Evolutionary conservation across 768 basidiomycete species (phyloP), one percentile per base, ranked within the genome.

Genomic region (Boletus sp.): DNA sequence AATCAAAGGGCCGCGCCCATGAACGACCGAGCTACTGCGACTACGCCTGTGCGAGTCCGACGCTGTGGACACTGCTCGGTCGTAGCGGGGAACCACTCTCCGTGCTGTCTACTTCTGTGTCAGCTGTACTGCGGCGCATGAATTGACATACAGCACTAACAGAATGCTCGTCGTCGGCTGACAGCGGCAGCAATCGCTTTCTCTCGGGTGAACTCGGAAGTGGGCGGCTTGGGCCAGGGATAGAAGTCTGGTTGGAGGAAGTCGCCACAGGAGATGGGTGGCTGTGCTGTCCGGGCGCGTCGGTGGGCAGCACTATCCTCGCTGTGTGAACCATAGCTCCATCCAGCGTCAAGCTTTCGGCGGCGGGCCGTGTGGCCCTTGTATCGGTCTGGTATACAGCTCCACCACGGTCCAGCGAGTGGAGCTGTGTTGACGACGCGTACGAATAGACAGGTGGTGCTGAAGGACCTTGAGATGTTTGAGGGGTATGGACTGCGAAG

Each of bases 181-280:
- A 4, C 44, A 33, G 47, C 15, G 58, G 57, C 9, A 55, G 30
- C 4, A 52, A 18, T 10, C 69, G 60, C 45, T 56, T 69, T 24
- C 53, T 61, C 14, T 59, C 59, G 44, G 68, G 66, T 9, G 69
- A 71, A 7, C 45, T 51, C 52, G 65, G 63, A 1, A 30, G 18
- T 7, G 29, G 49, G 36, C 46, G 57, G 46, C 55, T 58, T 3
- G 71, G 59, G 6, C 60, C 49, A 52, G 60, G 18, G 30, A 24
- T 14, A 20, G 48, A 40, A 24, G 10, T 37, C 39, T 61, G 57
- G n/a, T 44, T 58, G 52, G 61, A 24, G 17, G 58, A 47, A 36
- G 36, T 46, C 12, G 41, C 59, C 54, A 73, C 64, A 62, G 60
- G 52, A 28, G 54, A 30, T 17, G 54, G 30, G 57, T 60, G 66